Evolutionary conservation across 1,284 basidiomycete genomes (phyloP).

Genomic region (Naganishia liquefaciens): DNA sequence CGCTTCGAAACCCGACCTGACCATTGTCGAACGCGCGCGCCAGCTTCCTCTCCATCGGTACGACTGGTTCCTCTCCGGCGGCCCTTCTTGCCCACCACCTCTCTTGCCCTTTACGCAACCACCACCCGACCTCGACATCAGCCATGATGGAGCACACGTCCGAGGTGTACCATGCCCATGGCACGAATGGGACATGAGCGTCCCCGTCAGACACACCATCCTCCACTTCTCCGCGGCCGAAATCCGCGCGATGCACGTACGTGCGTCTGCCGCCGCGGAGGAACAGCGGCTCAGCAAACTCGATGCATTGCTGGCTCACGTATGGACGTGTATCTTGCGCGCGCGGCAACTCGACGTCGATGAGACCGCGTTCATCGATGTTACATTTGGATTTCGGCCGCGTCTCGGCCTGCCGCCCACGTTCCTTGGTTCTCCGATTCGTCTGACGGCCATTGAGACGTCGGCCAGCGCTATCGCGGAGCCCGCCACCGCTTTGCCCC

Average conservation of each 20-base stretch:
- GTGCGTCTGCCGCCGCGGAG: slow-evolving; percentile 33
- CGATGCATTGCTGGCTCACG: slow-evolving; percentile 56
- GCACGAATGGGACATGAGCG: slow-evolving; percentile 51
- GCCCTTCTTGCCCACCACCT: slow-evolving; percentile 30
- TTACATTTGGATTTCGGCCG: slow-evolving; percentile 51
- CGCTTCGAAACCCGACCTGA: slow-evolving; percentile 39
- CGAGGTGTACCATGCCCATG: slow-evolving; percentile 52
- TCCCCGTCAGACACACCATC: slow-evolving; percentile 49
- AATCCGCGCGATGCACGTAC: slow-evolving; percentile 50
- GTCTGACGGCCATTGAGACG: slow-evolving; percentile 12
- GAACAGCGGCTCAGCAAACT: slow-evolving; percentile 45
- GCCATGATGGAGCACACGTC: slow-evolving; percentile 33
- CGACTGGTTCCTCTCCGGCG: slow-evolving; percentile 47
- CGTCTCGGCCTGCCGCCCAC: slow-evolving; percentile 46
- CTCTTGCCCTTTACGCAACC: slow-evolving; percentile 34
- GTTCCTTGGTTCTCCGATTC: slow-evolving; percentile 55
- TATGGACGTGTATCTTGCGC: slow-evolving; percentile 55
- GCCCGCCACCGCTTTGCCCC: background rate
- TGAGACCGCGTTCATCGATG: slow-evolving; percentile 41
- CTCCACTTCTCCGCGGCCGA: slow-evolving; percentile 53
- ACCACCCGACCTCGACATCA: slow-evolving; percentile 36
- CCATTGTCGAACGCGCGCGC: slow-evolving; percentile 42
- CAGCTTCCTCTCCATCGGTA: slow-evolving; percentile 52
- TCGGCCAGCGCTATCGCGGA: background rate
- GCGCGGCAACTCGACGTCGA: slow-evolving; percentile 45